phyloP scores from a whole-genome alignment of 371 early-diverging fungal species.

The Coemansia sp. region DNA sequence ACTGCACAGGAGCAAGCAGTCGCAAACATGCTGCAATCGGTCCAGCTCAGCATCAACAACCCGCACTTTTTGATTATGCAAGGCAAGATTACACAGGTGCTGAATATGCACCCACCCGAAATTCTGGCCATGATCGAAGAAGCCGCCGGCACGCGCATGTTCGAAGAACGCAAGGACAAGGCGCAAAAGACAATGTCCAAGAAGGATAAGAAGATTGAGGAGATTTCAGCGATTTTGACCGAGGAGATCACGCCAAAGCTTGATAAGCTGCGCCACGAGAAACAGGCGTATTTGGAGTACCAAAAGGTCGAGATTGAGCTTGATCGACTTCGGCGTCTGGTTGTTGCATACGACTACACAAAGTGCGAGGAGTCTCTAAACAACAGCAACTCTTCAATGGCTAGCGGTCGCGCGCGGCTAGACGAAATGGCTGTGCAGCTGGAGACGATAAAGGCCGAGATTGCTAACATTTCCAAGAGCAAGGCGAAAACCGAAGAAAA shows the following conservation, averaged over 20 bases:
- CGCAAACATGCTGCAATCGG: constrained; percentile 90
- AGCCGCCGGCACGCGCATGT: constrained; percentile 98
- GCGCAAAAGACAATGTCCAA: constrained; percentile 91
- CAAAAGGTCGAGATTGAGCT: constrained; percentile 89
- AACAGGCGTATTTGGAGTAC: constrained; percentile 86
- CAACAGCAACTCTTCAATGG: constrained; percentile 30
- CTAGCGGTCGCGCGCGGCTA: constrained; percentile 22
- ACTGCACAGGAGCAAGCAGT: constrained; percentile 89
- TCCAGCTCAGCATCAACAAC: constrained; percentile 96
- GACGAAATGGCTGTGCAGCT: constrained; percentile 26
- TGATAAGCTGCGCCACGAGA: constrained; percentile 85
- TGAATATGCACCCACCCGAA: constrained; percentile 98
- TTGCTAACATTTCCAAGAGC: constrained; percentile 55
- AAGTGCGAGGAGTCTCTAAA: constrained; percentile 43
- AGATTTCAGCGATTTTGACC: constrained; percentile 80
- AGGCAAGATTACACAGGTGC: constrained; percentile 97
- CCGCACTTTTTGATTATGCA: constrained; percentile 99
- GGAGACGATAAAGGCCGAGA: constrained; percentile 54
- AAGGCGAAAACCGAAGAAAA: constrained; percentile 52
- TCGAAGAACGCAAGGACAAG: constrained; percentile 95
- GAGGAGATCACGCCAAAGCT: constrained; percentile 94
- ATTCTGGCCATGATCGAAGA: constrained; percentile 98
- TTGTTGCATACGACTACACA: constrained; percentile 81
- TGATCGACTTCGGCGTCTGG: constrained; percentile 72
- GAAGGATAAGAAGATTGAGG: constrained; percentile 94